phyloP scores from a whole-genome alignment of 164 flowering plant genomes.

The Nymphaea thermarum region DNA sequence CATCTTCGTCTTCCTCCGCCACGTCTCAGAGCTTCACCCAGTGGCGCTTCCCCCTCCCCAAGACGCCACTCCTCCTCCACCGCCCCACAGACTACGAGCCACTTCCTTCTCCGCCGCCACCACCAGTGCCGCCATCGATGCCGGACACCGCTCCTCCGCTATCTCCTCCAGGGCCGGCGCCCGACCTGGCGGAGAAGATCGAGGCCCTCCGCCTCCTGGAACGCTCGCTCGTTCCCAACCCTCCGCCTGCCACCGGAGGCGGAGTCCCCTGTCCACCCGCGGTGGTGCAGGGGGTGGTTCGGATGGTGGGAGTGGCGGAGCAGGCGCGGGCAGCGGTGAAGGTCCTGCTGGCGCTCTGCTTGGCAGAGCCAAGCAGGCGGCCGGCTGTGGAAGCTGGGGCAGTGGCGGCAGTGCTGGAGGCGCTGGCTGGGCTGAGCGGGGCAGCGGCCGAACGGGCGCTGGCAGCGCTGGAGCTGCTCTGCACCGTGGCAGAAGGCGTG shows the following conservation, averaged over 20 bases:
- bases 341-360: constrained; percentile 55
- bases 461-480: constrained; percentile 76
- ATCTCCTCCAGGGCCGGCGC: constrained; percentile 11
- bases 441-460: constrained; percentile 67
- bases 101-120: constrained; percentile 7
- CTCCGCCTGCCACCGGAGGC: constrained; percentile 19
- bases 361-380: constrained; percentile 57
- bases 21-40: constrained; percentile 92
- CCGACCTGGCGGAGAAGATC: constrained; percentile 35
- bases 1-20: constrained; percentile 52
- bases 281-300: constrained; percentile 41
- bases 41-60: constrained; percentile 58
- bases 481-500: constrained; percentile 71
- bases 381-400: constrained; percentile 66
- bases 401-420: constrained; percentile 40
- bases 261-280: constrained; percentile 38
- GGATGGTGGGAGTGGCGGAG: constrained; percentile 16
- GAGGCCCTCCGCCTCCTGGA: constrained; percentile 49
- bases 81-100: constrained; percentile 4
- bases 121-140: constrained; percentile 4
- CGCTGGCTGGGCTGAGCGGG: constrained; percentile 43
- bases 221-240: constrained; percentile 49
- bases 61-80: constrained; percentile 19
- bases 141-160: constrained; percentile 3
- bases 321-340: constrained; percentile 56